Conservation (phyloP, 495 filamentous ascomycete species). For the Aspergillus kassunensis region DNA sequence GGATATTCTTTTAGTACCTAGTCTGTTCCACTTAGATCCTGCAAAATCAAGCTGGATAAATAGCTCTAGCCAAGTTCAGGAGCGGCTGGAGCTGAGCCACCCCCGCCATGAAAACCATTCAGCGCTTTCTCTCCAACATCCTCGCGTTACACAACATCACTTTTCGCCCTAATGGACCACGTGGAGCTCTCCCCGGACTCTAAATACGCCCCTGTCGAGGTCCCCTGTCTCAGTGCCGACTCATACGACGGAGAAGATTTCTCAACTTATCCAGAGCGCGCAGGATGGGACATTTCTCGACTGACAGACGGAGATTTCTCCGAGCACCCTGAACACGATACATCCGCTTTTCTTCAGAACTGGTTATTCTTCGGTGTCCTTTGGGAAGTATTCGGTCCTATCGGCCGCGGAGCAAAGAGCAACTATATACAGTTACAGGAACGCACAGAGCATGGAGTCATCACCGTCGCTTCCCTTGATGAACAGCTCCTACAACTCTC, state of each 20-base stretch:
- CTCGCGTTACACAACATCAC: neutral
- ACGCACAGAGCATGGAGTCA: neutral
- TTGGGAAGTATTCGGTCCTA: slow-evolving; percentile 3
- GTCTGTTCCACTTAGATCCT: no score
- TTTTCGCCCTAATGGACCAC: neutral
- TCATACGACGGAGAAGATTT: neutral
- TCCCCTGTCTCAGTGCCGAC: neutral
- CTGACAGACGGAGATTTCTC: neutral
- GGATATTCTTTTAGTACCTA: no score
- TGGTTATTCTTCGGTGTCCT: slow-evolving; percentile 5
- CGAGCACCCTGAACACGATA: neutral
- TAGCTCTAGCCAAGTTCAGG: no score
- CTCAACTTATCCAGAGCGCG: neutral
- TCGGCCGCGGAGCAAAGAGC: neutral
- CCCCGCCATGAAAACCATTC: no score
- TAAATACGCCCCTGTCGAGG: neutral
- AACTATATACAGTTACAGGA: neutral
- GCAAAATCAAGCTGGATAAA: no score
- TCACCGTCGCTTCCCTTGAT: neutral
- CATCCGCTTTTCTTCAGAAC: slow-evolving; percentile 3
- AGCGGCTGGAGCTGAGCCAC: no score
- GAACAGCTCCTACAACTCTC: slow-evolving; percentile 1
- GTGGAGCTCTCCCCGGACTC: slow-evolving; percentile 1
- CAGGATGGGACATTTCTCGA: slow-evolving; percentile 1
- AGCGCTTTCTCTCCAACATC: neutral